Evolutionary conservation across 371 early-diverging fungal genomes (phyloP).

Genomic region (Mortierella sp.): DNA sequence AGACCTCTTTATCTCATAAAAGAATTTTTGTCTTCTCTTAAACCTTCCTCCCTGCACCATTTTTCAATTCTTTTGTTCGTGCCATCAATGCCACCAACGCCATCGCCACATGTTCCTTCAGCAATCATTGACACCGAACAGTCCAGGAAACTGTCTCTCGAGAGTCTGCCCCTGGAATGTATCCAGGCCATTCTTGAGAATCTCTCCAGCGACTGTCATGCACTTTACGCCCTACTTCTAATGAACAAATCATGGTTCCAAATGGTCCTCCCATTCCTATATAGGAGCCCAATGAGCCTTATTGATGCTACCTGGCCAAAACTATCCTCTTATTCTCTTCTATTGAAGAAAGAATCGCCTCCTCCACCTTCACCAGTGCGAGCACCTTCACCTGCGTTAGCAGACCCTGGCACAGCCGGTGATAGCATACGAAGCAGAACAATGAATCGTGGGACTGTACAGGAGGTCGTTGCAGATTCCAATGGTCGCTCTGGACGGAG

Average conservation of each 20-base stretch:
- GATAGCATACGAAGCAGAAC: slow-evolving; percentile 1
- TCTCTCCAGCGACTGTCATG: slow-evolving; percentile 41
- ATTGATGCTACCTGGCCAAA: slow-evolving; percentile 56
- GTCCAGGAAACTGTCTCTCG: slow-evolving; percentile 24
- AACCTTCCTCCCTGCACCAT: not conserved
- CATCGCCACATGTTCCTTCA: not conserved
- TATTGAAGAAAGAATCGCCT: slow-evolving; percentile 38
- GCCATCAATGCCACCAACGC: slow-evolving; percentile 2
- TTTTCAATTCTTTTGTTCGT: not conserved
- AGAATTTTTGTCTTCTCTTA: no score
- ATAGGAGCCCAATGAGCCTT: slow-evolving; percentile 47
- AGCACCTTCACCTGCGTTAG: slow-evolving; percentile 1
- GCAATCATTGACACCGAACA: not conserved
- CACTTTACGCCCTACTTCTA: slow-evolving; percentile 41
- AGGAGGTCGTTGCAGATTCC: not conserved
- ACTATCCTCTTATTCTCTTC: slow-evolving; percentile 33
- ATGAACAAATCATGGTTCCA: slow-evolving; percentile 52
- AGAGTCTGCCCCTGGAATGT: slow-evolving; percentile 48
- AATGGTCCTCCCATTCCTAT: slow-evolving; percentile 48
- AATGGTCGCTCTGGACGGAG: slow-evolving; percentile 21
- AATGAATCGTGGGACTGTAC: not conserved
- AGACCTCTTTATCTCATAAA: not conserved
- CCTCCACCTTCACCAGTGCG: slow-evolving; percentile 7
- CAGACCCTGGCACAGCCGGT: not conserved
- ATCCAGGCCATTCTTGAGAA: slow-evolving; percentile 48